Evolutionary conservation across 1,139 yeast genomes (phyloP).

Genomic region (Barnettozyma hawaiiensis): DNA sequence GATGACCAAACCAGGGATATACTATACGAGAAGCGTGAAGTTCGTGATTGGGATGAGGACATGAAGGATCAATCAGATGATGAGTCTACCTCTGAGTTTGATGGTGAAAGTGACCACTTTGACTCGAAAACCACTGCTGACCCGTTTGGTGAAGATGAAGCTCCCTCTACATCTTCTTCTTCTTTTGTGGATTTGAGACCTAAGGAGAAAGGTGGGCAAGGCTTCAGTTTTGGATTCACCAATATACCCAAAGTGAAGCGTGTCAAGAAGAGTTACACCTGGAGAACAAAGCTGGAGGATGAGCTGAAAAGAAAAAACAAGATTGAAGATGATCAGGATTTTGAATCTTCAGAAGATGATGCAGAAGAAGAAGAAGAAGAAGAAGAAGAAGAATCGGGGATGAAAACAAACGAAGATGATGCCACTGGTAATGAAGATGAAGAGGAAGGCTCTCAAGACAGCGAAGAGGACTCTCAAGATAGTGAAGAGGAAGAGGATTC

Average conservation of each 20-base stretch:
- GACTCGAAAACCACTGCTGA: constrained; percentile 30
- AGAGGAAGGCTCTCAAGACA: constrained; percentile 23
- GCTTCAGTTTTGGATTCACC: constrained; percentile 65
- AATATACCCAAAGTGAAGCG: constrained; percentile 47
- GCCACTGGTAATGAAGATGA: constrained; percentile 19
- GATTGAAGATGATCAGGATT: constrained; percentile 42
- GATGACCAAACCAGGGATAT: constrained; percentile 57
- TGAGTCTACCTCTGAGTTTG: constrained; percentile 18
- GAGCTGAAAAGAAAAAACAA: constrained; percentile 37
- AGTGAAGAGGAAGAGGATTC: constrained; percentile 24
- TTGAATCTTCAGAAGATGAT: constrained; percentile 30
- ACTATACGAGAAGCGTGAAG: constrained; percentile 64
- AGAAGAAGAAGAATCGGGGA: constrained; percentile 21
- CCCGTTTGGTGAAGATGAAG: constrained; percentile 17
- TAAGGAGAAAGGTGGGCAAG: constrained; percentile 51
- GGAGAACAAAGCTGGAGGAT: constrained; percentile 50
- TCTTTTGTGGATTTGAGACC: constrained; percentile 75
- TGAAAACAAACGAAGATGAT: constrained; percentile 18
- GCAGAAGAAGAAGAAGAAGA: constrained; percentile 26
- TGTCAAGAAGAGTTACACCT: constrained; percentile 43
- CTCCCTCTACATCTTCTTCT: constrained; percentile 43
- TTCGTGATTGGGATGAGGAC: constrained; percentile 58
- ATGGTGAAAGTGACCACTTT: constrained; percentile 26
- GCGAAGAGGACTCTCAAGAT: constrained; percentile 26
- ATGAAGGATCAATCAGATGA: constrained; percentile 24